Percentiles rank a stretch among this genome's conserved stretches.
These are phyloP conservation scores for Hippophae tibetana DNA, from an alignment of 306 rosid genomes.

Conservation along the genomic window DNA sequence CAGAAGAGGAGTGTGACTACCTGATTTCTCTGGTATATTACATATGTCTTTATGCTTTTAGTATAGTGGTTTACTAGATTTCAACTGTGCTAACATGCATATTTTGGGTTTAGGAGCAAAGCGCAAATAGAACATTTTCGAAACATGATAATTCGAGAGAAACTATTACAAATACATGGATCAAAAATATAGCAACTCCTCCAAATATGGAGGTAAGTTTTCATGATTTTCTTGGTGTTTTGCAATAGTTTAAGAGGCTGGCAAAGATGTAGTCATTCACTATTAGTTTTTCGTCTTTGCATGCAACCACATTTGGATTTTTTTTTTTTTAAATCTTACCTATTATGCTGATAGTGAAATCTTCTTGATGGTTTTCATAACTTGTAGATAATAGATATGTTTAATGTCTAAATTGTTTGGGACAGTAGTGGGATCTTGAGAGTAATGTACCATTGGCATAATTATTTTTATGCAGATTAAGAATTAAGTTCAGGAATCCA, in stretches of 20 bases:
- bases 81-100: conserved; percentile 6
- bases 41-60: conserved; percentile 12
- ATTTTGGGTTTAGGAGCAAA: conserved; percentile 33
- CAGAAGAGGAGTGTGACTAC: conserved; percentile 71
- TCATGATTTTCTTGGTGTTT: conserved; percentile 2
- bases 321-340: too few relatives aligned
- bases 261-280: neutral
- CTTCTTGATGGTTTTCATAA: too few relatives aligned
- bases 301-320: too few relatives aligned
- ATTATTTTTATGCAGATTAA: too few relatives aligned
- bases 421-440: too few relatives aligned
- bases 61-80: conserved; percentile 8
- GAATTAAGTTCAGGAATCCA: too few relatives aligned
- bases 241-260: neutral
- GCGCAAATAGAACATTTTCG: conserved; percentile 27
- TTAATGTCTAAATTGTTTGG: too few relatives aligned
- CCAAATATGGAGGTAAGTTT: conserved; percentile 38
- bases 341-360: too few relatives aligned
- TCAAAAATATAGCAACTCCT: conserved; percentile 19
- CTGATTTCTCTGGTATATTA: conserved; percentile 58
- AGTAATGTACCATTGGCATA: too few relatives aligned
- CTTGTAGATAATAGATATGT: too few relatives aligned
- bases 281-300: too few relatives aligned
- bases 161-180: conserved; percentile 12
- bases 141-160: conserved; percentile 19